Conservation (phyloP, 2,329 filamentous ascomycete genomes). For the Dendryphion nanum region DNA sequence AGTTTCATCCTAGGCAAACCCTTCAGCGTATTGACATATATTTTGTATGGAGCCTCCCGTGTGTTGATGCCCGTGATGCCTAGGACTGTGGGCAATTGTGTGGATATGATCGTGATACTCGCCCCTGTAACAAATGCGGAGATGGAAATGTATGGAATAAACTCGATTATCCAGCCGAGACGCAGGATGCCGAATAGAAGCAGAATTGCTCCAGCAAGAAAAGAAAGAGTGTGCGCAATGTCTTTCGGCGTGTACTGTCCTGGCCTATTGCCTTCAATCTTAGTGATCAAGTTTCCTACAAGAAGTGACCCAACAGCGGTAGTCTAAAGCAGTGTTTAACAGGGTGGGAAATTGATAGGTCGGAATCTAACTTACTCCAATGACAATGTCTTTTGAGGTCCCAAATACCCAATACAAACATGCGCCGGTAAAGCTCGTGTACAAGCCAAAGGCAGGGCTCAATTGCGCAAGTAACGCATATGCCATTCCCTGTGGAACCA, state of each 20-base stretch:
- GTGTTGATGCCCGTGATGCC: slow-evolving; percentile 74
- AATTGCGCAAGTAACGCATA: slow-evolving; percentile 82
- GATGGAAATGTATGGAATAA: slow-evolving; percentile 87
- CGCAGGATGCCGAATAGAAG: slow-evolving; percentile 75
- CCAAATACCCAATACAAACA: slow-evolving; percentile 95
- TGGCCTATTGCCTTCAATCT: slow-evolving; percentile 59
- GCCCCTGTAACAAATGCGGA: slow-evolving; percentile 97
- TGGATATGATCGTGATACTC: slow-evolving; percentile 80
- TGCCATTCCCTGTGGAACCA: slow-evolving; percentile 93
- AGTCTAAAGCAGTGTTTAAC: slow-evolving; percentile 52
- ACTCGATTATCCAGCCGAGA: slow-evolving; percentile 85
- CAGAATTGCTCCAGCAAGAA: slow-evolving; percentile 77
- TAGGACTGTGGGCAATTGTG: slow-evolving; percentile 77
- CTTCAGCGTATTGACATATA: slow-evolving; percentile 81
- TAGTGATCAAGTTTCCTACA: slow-evolving; percentile 72
- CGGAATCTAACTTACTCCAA: slow-evolving; percentile 64
- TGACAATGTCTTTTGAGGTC: slow-evolving; percentile 96
- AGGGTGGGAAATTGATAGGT: slow-evolving; percentile 1
- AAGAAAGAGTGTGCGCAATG: slow-evolving; percentile 74
- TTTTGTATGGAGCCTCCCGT: slow-evolving; percentile 72
- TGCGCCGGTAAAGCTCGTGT: slow-evolving; percentile 94
- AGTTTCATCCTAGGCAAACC: slow-evolving; percentile 64
- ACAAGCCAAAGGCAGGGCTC: slow-evolving; percentile 76
- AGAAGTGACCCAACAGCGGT: slow-evolving; percentile 94
- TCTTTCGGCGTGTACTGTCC: slow-evolving; percentile 58